A percentile compares a stretch with the other conserved stretches of the same genome.
Evolutionary conservation across 345 rosid species (phyloP).

Genomic region (Populus euphratica): DNA sequence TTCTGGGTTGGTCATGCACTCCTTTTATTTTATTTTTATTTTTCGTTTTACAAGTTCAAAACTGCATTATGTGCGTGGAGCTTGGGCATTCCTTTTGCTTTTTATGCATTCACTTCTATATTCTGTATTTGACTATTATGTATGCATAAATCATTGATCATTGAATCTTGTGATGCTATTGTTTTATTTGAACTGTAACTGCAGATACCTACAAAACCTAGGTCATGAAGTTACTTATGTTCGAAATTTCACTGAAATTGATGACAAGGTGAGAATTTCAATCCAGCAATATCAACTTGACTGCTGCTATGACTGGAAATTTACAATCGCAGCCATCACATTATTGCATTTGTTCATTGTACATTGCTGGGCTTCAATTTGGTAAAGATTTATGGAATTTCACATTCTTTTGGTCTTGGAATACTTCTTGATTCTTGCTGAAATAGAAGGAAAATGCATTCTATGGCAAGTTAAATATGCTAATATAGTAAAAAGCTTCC

Average conservation of each 20-base stretch:
- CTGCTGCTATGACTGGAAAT: background rate
- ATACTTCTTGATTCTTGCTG: background rate
- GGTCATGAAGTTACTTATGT: constrained; percentile 73
- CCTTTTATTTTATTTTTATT: background rate
- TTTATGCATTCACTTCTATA: background rate
- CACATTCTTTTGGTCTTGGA: background rate
- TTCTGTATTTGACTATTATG: background rate
- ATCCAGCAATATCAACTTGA: background rate
- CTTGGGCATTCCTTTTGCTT: background rate
- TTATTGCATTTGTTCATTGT: background rate
- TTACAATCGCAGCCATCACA: background rate
- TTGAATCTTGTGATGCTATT: background rate
- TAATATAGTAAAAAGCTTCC: background rate
- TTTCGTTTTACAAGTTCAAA: background rate
- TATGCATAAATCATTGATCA: background rate
- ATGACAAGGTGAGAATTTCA: constrained; percentile 65
- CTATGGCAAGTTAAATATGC: background rate
- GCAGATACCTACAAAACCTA: constrained; percentile 65
- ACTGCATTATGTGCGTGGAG: background rate
- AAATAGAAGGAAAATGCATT: background rate
- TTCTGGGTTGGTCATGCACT: background rate
- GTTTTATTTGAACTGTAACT: constrained; percentile 18
- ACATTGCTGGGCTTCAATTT: background rate
- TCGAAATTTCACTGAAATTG: constrained; percentile 86
- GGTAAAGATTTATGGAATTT: background rate